phyloP scores from a whole-genome alignment of 768 basidiomycete genomes.

The Erythrobasidium yunnanense region DNA sequence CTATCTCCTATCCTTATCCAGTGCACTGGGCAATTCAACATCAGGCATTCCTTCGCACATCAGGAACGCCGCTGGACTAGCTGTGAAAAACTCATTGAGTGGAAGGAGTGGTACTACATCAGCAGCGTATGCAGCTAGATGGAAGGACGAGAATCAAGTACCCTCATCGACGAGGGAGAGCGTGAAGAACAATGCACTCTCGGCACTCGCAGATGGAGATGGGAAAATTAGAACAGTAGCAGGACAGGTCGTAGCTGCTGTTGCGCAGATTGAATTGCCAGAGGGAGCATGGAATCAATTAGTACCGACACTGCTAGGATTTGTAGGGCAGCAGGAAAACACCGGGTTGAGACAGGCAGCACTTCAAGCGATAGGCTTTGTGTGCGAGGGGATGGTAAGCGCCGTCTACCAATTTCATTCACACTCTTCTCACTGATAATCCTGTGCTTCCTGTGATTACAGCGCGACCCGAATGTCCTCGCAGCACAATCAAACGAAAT shows the following conservation, averaged over 20 bases:
- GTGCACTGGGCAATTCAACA: conserved; percentile 69
- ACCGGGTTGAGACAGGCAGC: conserved; percentile 62
- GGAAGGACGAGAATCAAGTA: conserved; percentile 51
- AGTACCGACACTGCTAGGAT: conserved; percentile 74
- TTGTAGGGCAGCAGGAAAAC: conserved; percentile 64
- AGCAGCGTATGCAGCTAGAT: conserved; percentile 65
- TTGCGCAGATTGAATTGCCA: conserved; percentile 86
- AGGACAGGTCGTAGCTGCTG: conserved; percentile 85
- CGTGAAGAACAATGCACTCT: conserved; percentile 77
- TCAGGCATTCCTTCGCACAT: conserved; percentile 54
- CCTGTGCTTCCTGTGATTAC: not conserved
- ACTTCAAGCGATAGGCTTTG: conserved; percentile 87
- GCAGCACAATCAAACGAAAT: conserved; percentile 88
- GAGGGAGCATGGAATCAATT: conserved; percentile 78
- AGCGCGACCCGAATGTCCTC: conserved; percentile 86
- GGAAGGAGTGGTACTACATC: conserved; percentile 75
- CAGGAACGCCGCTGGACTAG: conserved; percentile 89
- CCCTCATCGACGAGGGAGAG: conserved; percentile 57
- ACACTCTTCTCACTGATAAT: not conserved
- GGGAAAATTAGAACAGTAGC: conserved; percentile 71
- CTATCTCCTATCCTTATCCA: conserved; percentile 82
- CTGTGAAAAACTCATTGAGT: conserved; percentile 86
- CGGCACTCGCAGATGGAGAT: conserved; percentile 63
- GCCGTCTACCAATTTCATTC: not conserved
- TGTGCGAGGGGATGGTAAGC: conserved; percentile 92